phyloP scores from a whole-genome alignment of 1,284 basidiomycete species.

The Thecaphora frezii region DNA sequence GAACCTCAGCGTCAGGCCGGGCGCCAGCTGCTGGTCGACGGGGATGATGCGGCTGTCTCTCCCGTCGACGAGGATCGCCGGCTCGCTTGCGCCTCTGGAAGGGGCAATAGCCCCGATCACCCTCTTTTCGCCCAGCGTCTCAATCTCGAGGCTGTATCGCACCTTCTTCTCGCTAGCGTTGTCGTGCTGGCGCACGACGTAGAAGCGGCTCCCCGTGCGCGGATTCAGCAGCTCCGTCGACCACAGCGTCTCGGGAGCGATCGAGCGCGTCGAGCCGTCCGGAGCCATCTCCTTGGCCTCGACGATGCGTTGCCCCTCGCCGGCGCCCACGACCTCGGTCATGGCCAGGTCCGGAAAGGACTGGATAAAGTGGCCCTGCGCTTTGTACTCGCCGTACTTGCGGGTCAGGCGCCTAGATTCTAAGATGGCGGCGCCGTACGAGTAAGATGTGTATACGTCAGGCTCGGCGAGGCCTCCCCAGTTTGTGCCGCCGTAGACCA shows the following conservation, averaged over 20 bases:
- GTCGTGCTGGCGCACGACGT: conserved; percentile 67
- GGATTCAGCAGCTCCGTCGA: conserved; percentile 29
- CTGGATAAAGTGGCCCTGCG: conserved; percentile 29
- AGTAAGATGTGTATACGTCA: conserved; percentile 60
- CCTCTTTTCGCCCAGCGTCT: conserved; percentile 19
- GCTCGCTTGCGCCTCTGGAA: not conserved
- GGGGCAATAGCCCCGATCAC: conserved; percentile 6
- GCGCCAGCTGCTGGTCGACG: conserved; percentile 24
- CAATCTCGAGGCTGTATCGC: conserved; percentile 18
- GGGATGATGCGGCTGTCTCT: conserved; percentile 33
- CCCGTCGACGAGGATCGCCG: conserved; percentile 9
- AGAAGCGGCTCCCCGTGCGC: conserved; percentile 63
- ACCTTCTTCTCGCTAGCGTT: conserved; percentile 33
- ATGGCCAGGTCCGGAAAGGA: conserved; percentile 39
- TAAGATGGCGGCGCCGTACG: conserved; percentile 48
- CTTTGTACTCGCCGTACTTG: conserved; percentile 42
- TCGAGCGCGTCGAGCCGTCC: not conserved
- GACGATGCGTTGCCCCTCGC: conserved; percentile 14
- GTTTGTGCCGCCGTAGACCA: conserved; percentile 74
- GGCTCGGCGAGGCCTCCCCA: conserved; percentile 56
- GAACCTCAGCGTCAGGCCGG: conserved; percentile 61
- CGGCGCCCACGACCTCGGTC: conserved; percentile 22
- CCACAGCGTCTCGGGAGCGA: conserved; percentile 8
- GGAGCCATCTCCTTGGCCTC: not conserved
- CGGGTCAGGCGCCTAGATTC: conserved; percentile 31